These are phyloP conservation scores for Neurospora sp. DNA, from an alignment of 495 filamentous ascomycete genomes.

Conservation along the genomic window DNA sequence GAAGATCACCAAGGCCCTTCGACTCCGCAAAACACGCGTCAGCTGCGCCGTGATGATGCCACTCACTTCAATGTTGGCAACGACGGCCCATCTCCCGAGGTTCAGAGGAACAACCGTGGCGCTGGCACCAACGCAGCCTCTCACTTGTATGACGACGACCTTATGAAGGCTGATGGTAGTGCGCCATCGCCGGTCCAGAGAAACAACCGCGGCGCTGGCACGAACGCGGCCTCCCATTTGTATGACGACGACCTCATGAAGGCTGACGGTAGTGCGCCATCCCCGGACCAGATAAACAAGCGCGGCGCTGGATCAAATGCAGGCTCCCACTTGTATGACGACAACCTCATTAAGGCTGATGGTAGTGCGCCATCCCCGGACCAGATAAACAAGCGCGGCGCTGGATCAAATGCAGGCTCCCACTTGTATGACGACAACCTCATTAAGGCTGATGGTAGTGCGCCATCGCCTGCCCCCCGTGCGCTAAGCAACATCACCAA, in stretches of 20 bases:
- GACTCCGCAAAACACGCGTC: slow-evolving; percentile 46
- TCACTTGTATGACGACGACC: slow-evolving; percentile 42
- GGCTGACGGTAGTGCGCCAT: slow-evolving; percentile 45
- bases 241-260: slow-evolving; percentile 28
- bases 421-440: slow-evolving; percentile 70
- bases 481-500: slow-evolving; percentile 54
- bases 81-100: slow-evolving; percentile 44
- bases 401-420: slow-evolving; percentile 48
- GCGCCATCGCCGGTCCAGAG: slow-evolving; percentile 34
- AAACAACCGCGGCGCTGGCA: slow-evolving; percentile 33
- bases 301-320: slow-evolving; percentile 47
- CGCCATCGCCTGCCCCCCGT: slow-evolving; percentile 17
- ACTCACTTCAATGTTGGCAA: slow-evolving; percentile 55
- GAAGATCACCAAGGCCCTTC: neutral
- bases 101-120: slow-evolving; percentile 28
- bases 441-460: slow-evolving; percentile 44
- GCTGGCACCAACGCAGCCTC: slow-evolving; percentile 49
- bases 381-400: slow-evolving; percentile 28
- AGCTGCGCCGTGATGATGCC: slow-evolving; percentile 68
- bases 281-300: slow-evolving; percentile 15
- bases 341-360: slow-evolving; percentile 56
- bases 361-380: slow-evolving; percentile 44
- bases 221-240: slow-evolving; percentile 55
- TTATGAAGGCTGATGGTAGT: slow-evolving; percentile 34
- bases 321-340: slow-evolving; percentile 65